Percentiles rank a stretch among this genome's conserved stretches.
Evolutionary conservation across 805 yeast species (phyloP).

Genomic region (Kuraishia hungarica): DNA sequence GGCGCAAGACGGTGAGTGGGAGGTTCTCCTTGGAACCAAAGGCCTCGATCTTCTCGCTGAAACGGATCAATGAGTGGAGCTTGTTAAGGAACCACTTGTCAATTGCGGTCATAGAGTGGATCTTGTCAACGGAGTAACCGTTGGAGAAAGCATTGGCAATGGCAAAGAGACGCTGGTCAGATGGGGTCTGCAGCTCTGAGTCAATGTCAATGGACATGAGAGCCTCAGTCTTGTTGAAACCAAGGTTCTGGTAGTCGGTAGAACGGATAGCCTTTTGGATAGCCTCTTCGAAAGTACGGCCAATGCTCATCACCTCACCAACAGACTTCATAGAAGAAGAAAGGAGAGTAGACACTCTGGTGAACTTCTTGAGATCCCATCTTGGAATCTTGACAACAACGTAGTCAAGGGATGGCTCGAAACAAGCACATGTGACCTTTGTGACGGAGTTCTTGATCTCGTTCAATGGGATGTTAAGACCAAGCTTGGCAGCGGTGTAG

Average conservation of each 20-base stretch:
- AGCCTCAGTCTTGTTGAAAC: conserved; percentile 80
- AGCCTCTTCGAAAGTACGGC: conserved; percentile 96
- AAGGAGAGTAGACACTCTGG: conserved; percentile 79
- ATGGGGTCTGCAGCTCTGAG: conserved; percentile 87
- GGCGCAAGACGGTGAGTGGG: conserved; percentile 55
- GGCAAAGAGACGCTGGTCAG: conserved; percentile 96
- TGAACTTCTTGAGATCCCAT: conserved; percentile 96
- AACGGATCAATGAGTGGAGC: conserved; percentile 64
- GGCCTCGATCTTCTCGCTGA: conserved; percentile 53
- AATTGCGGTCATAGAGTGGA: conserved; percentile 84
- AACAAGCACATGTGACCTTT: conserved; percentile 88
- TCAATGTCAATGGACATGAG: conserved; percentile 90
- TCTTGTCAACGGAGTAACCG: conserved; percentile 87
- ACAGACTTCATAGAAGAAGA: conserved; percentile 97
- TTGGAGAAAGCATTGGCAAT: conserved; percentile 87
- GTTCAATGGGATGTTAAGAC: conserved; percentile 84
- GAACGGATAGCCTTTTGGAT: conserved; percentile 96
- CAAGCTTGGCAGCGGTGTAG: conserved; percentile 95
- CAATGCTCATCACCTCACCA: conserved; percentile 98
- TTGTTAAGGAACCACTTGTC: conserved; percentile 96
- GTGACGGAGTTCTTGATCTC: conserved; percentile 93
- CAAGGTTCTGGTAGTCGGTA: conserved; percentile 91
- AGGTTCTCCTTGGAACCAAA: conserved; percentile 51
- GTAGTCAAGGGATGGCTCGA: conserved; percentile 95
- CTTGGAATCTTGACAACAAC: conserved; percentile 97